Evolutionary conservation across 192 early-diverging fungal genomes (phyloP).

Genomic region (Coemansia umbellata): DNA sequence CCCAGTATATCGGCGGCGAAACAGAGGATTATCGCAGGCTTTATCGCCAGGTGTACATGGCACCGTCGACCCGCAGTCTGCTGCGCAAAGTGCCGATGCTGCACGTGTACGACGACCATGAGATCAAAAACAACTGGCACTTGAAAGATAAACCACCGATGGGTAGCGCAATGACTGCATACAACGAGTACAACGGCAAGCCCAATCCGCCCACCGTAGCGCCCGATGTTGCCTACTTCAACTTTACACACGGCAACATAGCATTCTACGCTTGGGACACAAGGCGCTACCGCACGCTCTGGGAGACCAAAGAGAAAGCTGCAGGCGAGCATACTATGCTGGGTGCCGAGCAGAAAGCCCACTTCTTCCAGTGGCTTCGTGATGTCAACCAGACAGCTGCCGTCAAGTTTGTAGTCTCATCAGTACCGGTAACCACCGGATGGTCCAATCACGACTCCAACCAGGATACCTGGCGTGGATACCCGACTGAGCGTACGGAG

Average conservation of each 20-base stretch:
- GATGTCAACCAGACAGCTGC: conserved; percentile 49
- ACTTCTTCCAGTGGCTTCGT: conserved; percentile 44
- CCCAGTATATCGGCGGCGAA: conserved; percentile 36
- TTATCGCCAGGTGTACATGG: conserved; percentile 46
- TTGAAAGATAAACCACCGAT: conserved; percentile 27
- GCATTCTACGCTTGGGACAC: conserved; percentile 53
- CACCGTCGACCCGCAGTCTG: conserved; percentile 27
- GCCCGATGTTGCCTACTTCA: conserved; percentile 36
- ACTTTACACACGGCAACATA: conserved; percentile 45
- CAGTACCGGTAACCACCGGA: conserved; percentile 43
- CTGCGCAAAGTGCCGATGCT: conserved; percentile 40
- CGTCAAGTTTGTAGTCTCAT: conserved; percentile 50
- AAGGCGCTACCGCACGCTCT: conserved; percentile 51
- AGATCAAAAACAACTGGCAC: conserved; percentile 56
- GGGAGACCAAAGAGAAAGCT: conserved; percentile 7
- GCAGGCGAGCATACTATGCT: conserved; percentile 28
- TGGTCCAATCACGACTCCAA: conserved; percentile 45
- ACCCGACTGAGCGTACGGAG: conserved; percentile 45
- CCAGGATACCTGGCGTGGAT: conserved; percentile 53
- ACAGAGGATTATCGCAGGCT: conserved; percentile 46
- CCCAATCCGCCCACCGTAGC: conserved; percentile 27
- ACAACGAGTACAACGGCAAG: conserved; percentile 47
- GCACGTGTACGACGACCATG: conserved; percentile 55
- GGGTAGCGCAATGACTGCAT: conserved; percentile 44
- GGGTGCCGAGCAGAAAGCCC: conserved; percentile 41